Evolutionary conservation across 2,329 filamentous ascomycete species (phyloP).

Genomic region (Fusarium sp.): DNA sequence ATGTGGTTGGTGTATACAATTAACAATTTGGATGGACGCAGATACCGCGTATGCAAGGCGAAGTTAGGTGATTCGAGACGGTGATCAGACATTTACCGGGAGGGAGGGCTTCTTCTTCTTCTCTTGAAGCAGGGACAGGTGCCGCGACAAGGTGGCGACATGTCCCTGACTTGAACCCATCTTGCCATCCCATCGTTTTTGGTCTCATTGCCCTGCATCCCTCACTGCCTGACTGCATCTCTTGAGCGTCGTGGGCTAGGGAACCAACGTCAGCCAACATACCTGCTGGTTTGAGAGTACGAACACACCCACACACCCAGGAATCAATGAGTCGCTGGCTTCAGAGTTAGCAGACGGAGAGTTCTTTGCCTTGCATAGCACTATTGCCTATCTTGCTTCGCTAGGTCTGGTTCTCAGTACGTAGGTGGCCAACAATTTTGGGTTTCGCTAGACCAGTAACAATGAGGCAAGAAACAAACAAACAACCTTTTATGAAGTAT

Average conservation of each 20-base stretch:
- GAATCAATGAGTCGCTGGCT: constrained; percentile 17
- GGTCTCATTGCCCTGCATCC: constrained; percentile 24
- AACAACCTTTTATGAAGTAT: constrained; percentile 11
- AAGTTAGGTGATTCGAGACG: constrained; percentile 27
- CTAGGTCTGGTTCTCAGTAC: constrained; percentile 8
- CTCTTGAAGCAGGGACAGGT: constrained; percentile 6
- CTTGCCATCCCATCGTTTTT: constrained; percentile 1
- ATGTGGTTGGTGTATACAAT: constrained; percentile 24
- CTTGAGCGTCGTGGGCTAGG: constrained; percentile 10
- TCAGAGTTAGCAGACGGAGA: constrained; percentile 24
- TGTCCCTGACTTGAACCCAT: constrained; percentile 22
- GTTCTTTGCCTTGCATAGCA: constrained; percentile 37
- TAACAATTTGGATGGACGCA: constrained; percentile 9
- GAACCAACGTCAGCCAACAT: constrained; percentile 13
- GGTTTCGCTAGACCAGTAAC: constrained; percentile 26
- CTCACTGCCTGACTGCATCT: not conserved
- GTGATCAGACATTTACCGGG: constrained; percentile 24
- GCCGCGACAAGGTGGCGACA: constrained; percentile 7
- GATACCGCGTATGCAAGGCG: constrained; percentile 34
- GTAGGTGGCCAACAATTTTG: constrained; percentile 20
- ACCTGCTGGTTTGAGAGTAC: constrained; percentile 2
- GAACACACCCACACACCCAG: constrained; percentile 10
- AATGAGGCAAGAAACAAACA: constrained; percentile 14
- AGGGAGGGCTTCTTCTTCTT: not conserved
- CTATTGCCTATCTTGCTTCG: constrained; percentile 35